Percentiles rank a stretch among this genome's conserved stretches.
Conservation (phyloP, 306 rosid species). For the Spatholobus suberectus region DNA sequence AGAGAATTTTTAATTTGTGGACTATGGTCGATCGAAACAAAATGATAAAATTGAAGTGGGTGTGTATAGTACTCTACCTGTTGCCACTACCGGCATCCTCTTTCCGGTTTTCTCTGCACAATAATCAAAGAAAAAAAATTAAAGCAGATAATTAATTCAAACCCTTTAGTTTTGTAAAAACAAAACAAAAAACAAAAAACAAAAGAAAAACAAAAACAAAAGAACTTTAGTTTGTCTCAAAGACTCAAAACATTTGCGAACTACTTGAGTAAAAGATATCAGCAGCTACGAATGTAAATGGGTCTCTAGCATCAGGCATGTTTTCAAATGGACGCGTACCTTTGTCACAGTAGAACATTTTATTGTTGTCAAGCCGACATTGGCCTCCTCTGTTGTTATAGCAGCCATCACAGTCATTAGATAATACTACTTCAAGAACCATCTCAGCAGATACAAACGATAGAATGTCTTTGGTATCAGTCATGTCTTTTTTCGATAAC, state of each 20-base stretch:
- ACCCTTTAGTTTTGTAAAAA: not conserved
- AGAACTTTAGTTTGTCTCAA: too few relatives aligned
- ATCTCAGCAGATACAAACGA: conserved; percentile 37
- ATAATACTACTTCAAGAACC: conserved; percentile 6
- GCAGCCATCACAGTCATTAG: conserved; percentile 36
- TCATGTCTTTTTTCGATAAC: not conserved
- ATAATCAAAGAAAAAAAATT: too few relatives aligned
- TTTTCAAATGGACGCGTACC: conserved; percentile 40
- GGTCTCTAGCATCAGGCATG: not conserved
- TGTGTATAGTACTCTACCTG: not conserved
- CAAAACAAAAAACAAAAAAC: too few relatives aligned
- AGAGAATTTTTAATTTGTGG: not conserved
- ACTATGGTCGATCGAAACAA: not conserved
- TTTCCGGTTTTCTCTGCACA: conserved; percentile 2
- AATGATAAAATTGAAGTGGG: not conserved
- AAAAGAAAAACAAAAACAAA: too few relatives aligned
- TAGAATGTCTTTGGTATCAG: not conserved
- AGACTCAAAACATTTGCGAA: too few relatives aligned
- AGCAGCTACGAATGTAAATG: conserved; percentile 27
- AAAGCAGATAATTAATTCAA: not conserved
- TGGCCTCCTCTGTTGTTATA: conserved; percentile 37
- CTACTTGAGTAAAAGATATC: not conserved
- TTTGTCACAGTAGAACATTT: conserved; percentile 17
- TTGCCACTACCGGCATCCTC: not conserved
- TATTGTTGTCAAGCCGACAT: conserved; percentile 26